phyloP scores from a whole-genome alignment of 495 filamentous ascomycete species.

The Zalerion maritima region DNA sequence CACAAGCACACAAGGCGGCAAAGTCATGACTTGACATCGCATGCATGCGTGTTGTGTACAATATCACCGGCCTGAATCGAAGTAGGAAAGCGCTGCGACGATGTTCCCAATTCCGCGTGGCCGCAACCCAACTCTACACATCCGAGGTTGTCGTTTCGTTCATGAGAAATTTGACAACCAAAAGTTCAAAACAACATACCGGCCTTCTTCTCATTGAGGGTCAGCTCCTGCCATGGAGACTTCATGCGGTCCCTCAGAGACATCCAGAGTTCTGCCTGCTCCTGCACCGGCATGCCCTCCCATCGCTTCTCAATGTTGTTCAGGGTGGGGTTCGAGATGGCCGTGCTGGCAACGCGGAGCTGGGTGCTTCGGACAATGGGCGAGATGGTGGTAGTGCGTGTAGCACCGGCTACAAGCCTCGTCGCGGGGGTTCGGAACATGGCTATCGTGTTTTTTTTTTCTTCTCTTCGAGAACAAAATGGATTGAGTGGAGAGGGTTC shows the following conservation, averaged over 20 bases:
- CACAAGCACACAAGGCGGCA: no score
- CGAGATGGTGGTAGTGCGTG: conserved; percentile 24
- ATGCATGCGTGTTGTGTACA: no score
- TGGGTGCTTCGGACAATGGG: conserved; percentile 28
- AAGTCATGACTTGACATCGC: no score
- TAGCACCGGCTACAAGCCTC: conserved; percentile 22
- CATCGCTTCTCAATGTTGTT: conserved; percentile 98
- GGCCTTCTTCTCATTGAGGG: conserved; percentile 93
- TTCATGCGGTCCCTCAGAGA: conserved; percentile 94
- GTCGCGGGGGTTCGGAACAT: conserved; percentile 28
- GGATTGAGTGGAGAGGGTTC: no score
- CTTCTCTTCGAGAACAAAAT: conserved; percentile 3
- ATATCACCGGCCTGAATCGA: no score
- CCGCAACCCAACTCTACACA: no score
- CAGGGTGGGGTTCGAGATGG: conserved; percentile 93
- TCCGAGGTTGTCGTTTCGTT: no score
- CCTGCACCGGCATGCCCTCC: conserved; percentile 91
- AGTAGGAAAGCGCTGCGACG: no score
- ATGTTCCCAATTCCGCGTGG: no score
- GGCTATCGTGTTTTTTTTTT: conserved; percentile 4
- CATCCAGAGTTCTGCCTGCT: conserved; percentile 99
- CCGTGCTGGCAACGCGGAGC: conserved; percentile 51
- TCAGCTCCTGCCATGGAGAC: conserved; percentile 88
- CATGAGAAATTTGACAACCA: no score
- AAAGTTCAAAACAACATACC: conserved; percentile 53